Evolutionary conservation across 73 alveolate species (phyloP).

Genomic region (Uronychia binucleata): DNA sequence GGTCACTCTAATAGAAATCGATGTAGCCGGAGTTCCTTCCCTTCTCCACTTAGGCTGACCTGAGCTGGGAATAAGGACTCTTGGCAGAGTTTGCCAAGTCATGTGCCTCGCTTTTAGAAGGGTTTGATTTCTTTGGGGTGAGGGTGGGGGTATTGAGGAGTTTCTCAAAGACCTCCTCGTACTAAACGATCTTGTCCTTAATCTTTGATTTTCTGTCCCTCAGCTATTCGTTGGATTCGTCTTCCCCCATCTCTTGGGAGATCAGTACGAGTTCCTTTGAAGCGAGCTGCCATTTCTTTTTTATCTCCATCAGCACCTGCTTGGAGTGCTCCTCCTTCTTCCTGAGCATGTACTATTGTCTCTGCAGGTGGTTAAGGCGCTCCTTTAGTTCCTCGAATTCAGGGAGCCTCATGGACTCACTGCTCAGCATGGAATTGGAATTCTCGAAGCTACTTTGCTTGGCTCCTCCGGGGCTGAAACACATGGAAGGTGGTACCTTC

Average conservation of each 20-base stretch:
- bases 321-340: constrained; percentile 66
- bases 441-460: constrained; percentile 35
- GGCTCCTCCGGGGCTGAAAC: constrained; percentile 10
- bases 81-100: neutral
- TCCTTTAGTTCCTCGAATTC: constrained; percentile 61
- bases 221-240: constrained; percentile 17
- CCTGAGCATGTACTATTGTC: constrained; percentile 52
- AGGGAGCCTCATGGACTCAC: constrained; percentile 20
- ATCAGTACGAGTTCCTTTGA: constrained; percentile 57
- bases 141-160: neutral
- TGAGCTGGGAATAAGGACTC: neutral
- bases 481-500: neutral
- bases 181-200: neutral
- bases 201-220: neutral
- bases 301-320: constrained; percentile 65
- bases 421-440: constrained; percentile 15
- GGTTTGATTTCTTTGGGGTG: neutral
- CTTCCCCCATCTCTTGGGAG: constrained; percentile 73
- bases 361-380: constrained; percentile 42
- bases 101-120: neutral
- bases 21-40: neutral
- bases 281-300: constrained; percentile 65
- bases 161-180: neutral
- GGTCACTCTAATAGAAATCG: neutral
- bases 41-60: neutral